phyloP scores from a whole-genome alignment of 1,139 yeast genomes.

The Yamadazyma mexicana region DNA sequence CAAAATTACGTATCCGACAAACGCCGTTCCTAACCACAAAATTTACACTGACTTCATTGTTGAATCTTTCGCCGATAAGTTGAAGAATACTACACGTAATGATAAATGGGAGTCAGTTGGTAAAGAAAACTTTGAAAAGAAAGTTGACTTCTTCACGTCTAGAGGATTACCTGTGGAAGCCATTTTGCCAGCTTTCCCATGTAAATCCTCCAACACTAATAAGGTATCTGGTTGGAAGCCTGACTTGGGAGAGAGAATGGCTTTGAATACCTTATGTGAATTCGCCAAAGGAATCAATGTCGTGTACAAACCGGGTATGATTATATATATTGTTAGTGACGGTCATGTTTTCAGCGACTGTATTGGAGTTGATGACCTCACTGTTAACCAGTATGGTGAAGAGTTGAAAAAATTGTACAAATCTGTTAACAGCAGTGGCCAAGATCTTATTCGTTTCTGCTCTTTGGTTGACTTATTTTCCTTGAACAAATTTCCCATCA shows the following conservation, averaged over 20 bases:
- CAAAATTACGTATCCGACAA: conserved; percentile 9
- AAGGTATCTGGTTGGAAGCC: conserved; percentile 55
- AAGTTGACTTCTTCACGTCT: conserved; percentile 48
- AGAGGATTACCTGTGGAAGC: conserved; percentile 51
- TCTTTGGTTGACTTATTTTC: conserved; percentile 39
- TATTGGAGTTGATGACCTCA: conserved; percentile 52
- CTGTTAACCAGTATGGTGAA: conserved; percentile 48
- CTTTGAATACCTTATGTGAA: conserved; percentile 30
- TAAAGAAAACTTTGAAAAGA: conserved; percentile 36
- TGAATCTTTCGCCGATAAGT: conserved; percentile 35
- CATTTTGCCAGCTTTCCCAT: conserved; percentile 64
- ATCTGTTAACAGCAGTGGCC: conserved; percentile 24
- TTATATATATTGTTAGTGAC: conserved; percentile 59
- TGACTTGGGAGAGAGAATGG: conserved; percentile 47
- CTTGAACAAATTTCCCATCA: conserved; percentile 20
- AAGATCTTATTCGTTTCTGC: conserved; percentile 30
- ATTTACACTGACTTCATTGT: conserved; percentile 18
- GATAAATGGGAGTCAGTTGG: conserved; percentile 56
- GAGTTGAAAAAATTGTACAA: conserved; percentile 43
- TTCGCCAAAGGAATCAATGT: conserved; percentile 33
- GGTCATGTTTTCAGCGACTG: conserved; percentile 70
- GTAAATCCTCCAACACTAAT: conserved; percentile 56
- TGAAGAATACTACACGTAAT: conserved; percentile 47
- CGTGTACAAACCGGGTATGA: conserved; percentile 56
- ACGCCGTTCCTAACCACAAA: background rate